A percentile compares a stretch with the other conserved stretches of the same genome.
phyloP scores from a whole-genome alignment of 257 asterid species.

The Linaria vulgaris region DNA sequence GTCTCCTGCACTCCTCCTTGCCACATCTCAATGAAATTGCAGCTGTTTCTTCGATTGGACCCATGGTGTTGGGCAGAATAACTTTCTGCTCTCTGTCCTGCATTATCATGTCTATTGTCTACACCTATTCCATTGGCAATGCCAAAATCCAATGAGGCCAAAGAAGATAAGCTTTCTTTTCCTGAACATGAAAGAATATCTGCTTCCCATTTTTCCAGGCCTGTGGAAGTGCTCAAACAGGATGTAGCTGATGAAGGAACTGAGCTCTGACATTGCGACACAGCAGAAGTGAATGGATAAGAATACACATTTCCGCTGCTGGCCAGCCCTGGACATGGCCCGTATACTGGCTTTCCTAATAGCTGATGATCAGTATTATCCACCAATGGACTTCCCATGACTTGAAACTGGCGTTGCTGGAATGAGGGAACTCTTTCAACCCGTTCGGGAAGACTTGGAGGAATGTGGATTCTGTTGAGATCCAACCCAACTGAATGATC shows the following conservation, averaged over 20 bases:
- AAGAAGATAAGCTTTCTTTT: constrained; percentile 39
- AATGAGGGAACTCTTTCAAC: constrained; percentile 35
- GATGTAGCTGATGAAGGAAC: constrained; percentile 30
- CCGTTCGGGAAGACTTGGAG: constrained; percentile 30
- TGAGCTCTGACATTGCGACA: constrained; percentile 28
- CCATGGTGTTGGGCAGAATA: constrained; percentile 29
- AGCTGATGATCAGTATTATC: constrained; percentile 38
- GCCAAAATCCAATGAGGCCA: constrained; percentile 38
- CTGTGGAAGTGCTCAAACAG: constrained; percentile 39
- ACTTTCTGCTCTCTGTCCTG: constrained; percentile 38
- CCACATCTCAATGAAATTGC: constrained; percentile 30
- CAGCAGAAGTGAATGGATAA: constrained; percentile 32
- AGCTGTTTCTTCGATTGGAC: constrained; percentile 28
- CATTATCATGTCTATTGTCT: constrained; percentile 23
- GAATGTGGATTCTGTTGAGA: constrained; percentile 33
- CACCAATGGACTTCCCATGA: constrained; percentile 28
- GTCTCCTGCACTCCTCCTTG: constrained; percentile 25
- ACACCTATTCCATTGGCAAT: constrained; percentile 31
- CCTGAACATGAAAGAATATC: constrained; percentile 33
- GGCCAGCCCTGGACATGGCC: constrained; percentile 27
- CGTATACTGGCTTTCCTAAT: constrained; percentile 32
- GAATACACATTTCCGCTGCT: constrained; percentile 26
- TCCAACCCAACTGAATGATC: constrained; percentile 45
- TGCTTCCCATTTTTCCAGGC: constrained; percentile 44
- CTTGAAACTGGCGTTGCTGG: constrained; percentile 36